phyloP scores from a whole-genome alignment of 805 yeast genomes.

The Debaryomyces tyrocola region DNA sequence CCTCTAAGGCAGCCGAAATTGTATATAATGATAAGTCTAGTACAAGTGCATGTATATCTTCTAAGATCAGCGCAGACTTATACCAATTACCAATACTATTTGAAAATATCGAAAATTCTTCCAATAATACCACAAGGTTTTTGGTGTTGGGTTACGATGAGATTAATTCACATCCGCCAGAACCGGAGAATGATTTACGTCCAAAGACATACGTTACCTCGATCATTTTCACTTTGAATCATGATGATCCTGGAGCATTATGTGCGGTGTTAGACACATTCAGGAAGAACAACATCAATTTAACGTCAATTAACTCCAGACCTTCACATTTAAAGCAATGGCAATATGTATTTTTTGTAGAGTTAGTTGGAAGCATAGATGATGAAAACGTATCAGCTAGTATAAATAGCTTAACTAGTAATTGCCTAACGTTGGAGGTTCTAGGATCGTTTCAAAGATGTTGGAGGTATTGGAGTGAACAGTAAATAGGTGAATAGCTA shows the following conservation, averaged over 20 bases:
- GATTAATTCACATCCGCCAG: slow-evolving; percentile 5
- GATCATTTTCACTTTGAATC: slow-evolving; percentile 61
- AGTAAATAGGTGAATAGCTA: neutral
- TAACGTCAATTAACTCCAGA: slow-evolving; percentile 73
- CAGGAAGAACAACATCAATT: slow-evolving; percentile 54
- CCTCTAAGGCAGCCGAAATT: slow-evolving; percentile 79
- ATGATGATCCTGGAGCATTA: slow-evolving; percentile 72
- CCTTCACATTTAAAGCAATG: slow-evolving; percentile 69
- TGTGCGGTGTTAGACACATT: slow-evolving; percentile 63
- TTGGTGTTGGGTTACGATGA: slow-evolving; percentile 53
- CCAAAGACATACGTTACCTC: slow-evolving; percentile 42
- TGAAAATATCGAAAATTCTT: slow-evolving; percentile 65
- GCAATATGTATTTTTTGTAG: slow-evolving; percentile 84
- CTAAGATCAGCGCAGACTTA: slow-evolving; percentile 62
- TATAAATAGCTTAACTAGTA: slow-evolving; percentile 40
- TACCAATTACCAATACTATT: slow-evolving; percentile 56
- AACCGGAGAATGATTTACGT: slow-evolving; percentile 6
- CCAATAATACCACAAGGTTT: slow-evolving; percentile 83
- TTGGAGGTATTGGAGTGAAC: slow-evolving; percentile 30
- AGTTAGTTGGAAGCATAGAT: slow-evolving; percentile 48
- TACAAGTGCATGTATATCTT: slow-evolving; percentile 69
- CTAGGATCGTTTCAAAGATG: slow-evolving; percentile 60
- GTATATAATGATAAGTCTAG: slow-evolving; percentile 42
- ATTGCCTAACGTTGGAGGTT: slow-evolving; percentile 51
- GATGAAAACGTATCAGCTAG: slow-evolving; percentile 31